These are phyloP conservation scores for Hygrophoropsis aurantiaca DNA, from an alignment of 768 basidiomycete genomes.

Conservation along the genomic window DNA sequence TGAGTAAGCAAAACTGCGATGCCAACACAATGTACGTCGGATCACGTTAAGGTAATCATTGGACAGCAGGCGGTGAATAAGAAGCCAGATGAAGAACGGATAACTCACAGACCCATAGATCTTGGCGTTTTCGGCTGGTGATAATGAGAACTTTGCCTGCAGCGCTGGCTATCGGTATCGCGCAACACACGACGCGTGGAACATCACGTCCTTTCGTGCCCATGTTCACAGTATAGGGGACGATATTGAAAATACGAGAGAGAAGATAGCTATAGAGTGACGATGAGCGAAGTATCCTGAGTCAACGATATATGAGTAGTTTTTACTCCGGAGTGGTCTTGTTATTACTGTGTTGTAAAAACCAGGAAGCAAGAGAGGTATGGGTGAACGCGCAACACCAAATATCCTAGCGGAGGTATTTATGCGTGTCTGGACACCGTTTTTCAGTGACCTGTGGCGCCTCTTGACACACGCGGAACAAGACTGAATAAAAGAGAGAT, in stretches of 20 bases:
- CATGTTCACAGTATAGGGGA: slow-evolving; percentile 27
- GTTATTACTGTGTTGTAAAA: not conserved
- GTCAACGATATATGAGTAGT: not conserved
- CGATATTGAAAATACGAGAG: not conserved
- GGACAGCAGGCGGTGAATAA: slow-evolving; percentile 3
- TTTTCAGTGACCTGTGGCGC: no score
- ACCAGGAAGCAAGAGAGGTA: not conserved
- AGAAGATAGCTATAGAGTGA: not conserved
- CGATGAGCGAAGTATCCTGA: no score
- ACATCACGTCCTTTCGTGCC: slow-evolving; percentile 73
- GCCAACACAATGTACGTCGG: slow-evolving; percentile 2
- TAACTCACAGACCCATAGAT: slow-evolving; percentile 87
- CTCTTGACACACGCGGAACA: not conserved
- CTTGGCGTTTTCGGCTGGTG: slow-evolving; percentile 79
- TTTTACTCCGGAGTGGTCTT: not conserved
- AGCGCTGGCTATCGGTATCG: slow-evolving; percentile 76
- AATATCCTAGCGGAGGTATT: slow-evolving; percentile 1
- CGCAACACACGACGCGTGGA: slow-evolving; percentile 88
- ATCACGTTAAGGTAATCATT: not conserved
- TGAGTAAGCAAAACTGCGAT: not conserved
- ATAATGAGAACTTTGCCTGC: slow-evolving; percentile 80
- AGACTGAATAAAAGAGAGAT: not conserved
- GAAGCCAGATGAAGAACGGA: slow-evolving; percentile 9
- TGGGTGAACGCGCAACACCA: slow-evolving; percentile 1
- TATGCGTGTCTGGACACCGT: not conserved